Base-by-base conservation (phyloP, 495 filamentous ascomycete genomes). In the Hamigera avellanea region DNA sequence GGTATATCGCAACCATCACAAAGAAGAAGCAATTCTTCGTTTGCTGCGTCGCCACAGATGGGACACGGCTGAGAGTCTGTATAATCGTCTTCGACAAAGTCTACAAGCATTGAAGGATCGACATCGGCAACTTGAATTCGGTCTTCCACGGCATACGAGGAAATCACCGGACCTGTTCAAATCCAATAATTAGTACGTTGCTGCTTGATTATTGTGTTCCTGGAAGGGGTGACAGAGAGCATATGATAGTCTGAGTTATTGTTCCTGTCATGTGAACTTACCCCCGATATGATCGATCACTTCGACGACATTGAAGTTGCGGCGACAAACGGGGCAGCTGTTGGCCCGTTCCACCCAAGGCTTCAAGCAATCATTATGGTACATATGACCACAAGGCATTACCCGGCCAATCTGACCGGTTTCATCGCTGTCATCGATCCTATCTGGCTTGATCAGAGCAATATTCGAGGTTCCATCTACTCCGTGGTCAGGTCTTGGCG, bases 281-380 rank as follows among this genome's bases (percentile, higher is more conserved):
- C 86, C 85, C 68, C 80, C 80, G 53, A 83, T 56, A 38, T 66
- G 73, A 41, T 81, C 75, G 48, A 75, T 82, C 36, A 95, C 78
- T 51, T 88, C 77, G 37, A 96, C 93, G 47, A 78, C 56, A 58
- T 95, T 86, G 63, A 96, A 96, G 47, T 67, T 80, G 49, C 81
- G 80, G 39, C 91, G 83, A 57, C 91, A 99, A 56, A 96, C 93
- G 10, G 91, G 91, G 53, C 91, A 99, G 53, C 86, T 95, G 60
- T 96, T 99, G 38, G 93, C 89, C 51, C 89, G 78, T 61, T 91
- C 85, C 19, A 82, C 84, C 91, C 91, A 99, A 39, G 85, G 83
- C 47, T 80, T 78, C 39, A 99, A 62, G 52, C 91, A 99, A 33
- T 80, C 76, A 58, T 99, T 78, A 54, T 99, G 91, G 44, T 96